Evolutionary conservation across 441 rosid genomes (phyloP).

Genomic region (Gossypium gossypioides): DNA sequence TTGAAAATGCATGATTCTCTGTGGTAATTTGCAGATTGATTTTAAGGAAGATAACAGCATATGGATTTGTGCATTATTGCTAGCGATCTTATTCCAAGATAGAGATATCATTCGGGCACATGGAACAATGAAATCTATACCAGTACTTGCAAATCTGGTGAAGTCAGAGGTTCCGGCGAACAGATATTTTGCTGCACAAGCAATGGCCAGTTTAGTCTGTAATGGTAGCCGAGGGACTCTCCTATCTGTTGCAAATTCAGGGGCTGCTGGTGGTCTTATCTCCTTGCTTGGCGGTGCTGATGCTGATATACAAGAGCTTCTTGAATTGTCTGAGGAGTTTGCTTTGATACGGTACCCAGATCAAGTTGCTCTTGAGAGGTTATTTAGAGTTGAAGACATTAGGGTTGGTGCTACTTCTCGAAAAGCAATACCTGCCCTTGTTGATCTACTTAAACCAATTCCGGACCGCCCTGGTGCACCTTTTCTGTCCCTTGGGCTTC

Average conservation of each 20-base stretch:
- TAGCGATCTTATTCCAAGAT: constrained; percentile 89
- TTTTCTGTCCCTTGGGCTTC: constrained; percentile 75
- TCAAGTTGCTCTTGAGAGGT: constrained; percentile 95
- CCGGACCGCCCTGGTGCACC: constrained; percentile 99
- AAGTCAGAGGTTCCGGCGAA: constrained; percentile 88
- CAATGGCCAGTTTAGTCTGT: constrained; percentile 84
- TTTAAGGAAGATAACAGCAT: constrained; percentile 73
- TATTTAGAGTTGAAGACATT: constrained; percentile 98
- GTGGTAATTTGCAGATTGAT: constrained; percentile 58
- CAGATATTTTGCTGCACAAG: constrained; percentile 97
- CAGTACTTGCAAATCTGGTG: constrained; percentile 75
- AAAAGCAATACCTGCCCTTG: constrained; percentile 93
- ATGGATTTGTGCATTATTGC: constrained; percentile 94
- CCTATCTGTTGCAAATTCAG: constrained; percentile 95
- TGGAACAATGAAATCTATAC: constrained; percentile 88
- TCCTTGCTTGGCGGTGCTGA: constrained; percentile 96
- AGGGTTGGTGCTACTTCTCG: constrained; percentile 98
- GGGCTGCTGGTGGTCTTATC: constrained; percentile 90
- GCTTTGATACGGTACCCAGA: constrained; percentile 78
- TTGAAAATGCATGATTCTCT: constrained; percentile 18
- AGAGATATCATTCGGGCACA: constrained; percentile 89
- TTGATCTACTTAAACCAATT: constrained; percentile 96
- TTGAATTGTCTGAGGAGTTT: constrained; percentile 80
- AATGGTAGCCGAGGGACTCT: constrained; percentile 98
- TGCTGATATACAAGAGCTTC: constrained; percentile 72